These are phyloP conservation scores for Fusarium subtropicale DNA, from an alignment of 2,329 filamentous ascomycete species.

Conservation along the genomic window DNA sequence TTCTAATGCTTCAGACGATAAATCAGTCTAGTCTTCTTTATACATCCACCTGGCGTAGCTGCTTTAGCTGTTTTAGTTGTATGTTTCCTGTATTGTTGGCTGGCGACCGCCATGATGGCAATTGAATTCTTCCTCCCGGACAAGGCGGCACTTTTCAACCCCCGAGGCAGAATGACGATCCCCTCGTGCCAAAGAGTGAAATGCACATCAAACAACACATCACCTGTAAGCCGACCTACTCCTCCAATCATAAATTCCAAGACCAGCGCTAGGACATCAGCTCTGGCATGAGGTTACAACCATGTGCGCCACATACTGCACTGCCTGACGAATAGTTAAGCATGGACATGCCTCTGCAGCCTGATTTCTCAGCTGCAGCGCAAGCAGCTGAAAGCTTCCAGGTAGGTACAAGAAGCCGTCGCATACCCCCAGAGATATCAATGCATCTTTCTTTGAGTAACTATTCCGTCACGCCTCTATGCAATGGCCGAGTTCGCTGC, in stretches of 20 bases:
- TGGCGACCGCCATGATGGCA: no score
- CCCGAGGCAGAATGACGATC: neutral
- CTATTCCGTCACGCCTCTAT: no score
- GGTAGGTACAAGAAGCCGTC: neutral
- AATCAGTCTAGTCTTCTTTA: neutral
- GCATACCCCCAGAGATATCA: neutral
- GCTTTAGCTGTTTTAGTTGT: neutral
- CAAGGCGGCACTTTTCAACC: neutral
- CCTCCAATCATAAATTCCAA: neutral
- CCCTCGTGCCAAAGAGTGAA: neutral
- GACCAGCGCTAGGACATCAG: neutral
- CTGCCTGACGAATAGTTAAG: neutral
- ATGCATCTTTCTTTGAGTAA: accelerated
- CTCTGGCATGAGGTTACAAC: neutral
- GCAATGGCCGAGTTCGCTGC: conserved; percentile 18
- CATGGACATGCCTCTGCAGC: neutral
- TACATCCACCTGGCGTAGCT: no score
- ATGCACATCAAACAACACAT: neutral
- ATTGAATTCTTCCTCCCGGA: neutral
- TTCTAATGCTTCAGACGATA: conserved; percentile 12
- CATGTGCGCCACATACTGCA: neutral
- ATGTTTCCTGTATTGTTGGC: neutral
- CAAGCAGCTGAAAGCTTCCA: neutral
- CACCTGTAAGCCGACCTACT: neutral
- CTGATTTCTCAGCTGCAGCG: neutral